These are phyloP conservation scores for Pleomassaria siparia DNA, from an alignment of 2,329 filamentous ascomycete genomes.

Conservation along the genomic window DNA sequence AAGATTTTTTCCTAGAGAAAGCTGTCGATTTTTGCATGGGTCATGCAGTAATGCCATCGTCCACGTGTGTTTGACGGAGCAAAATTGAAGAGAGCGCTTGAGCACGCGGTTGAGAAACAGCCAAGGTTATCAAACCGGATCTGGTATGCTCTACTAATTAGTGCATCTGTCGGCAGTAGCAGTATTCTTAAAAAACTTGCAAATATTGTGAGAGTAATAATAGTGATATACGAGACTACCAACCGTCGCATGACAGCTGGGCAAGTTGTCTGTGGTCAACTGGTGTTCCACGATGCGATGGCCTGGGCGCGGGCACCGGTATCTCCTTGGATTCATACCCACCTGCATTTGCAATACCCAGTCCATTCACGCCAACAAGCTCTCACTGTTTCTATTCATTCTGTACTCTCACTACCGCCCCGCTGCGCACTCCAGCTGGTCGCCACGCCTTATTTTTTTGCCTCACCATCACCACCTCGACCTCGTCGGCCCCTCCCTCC, in stretches of 20 bases:
- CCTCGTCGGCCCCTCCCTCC: too few relatives aligned
- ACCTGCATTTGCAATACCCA: neutral
- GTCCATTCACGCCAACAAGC: conserved; percentile 2
- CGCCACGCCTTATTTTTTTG: conserved; percentile 7
- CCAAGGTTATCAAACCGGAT: neutral
- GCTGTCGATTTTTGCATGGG: neutral
- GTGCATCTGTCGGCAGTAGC: neutral
- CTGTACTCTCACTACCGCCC: conserved; percentile 12
- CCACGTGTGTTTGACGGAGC: too few relatives aligned
- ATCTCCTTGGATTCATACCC: neutral
- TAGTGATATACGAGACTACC: neutral
- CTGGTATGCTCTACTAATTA: neutral
- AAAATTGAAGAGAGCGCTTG: too few relatives aligned
- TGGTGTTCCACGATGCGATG: neutral
- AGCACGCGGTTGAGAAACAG: neutral
- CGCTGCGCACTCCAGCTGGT: conserved; percentile 3
- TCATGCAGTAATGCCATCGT: neutral
- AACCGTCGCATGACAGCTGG: neutral
- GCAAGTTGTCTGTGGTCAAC: too few relatives aligned
- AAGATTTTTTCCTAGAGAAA: neutral
- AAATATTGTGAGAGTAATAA: neutral
- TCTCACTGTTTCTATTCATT: conserved; percentile 5
- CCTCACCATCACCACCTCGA: conserved; percentile 9
- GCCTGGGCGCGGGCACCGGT: conserved; percentile 1
- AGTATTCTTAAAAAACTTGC: neutral